Evolutionary conservation across 768 basidiomycete species (phyloP).

Genomic region (Cyathus striatus): DNA sequence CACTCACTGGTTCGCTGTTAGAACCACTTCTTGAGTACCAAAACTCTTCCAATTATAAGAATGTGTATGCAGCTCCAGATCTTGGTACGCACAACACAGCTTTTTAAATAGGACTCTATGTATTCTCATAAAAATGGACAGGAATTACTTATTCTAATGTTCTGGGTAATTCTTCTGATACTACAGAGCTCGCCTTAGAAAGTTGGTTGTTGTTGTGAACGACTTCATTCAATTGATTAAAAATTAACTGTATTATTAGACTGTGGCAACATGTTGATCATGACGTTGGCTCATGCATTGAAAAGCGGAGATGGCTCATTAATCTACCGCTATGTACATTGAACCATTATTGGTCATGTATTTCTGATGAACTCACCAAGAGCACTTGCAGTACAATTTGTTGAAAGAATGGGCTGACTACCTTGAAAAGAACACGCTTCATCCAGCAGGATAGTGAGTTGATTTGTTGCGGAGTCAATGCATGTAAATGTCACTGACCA

Average conservation of each 20-base stretch:
- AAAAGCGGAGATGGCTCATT: conserved; percentile 27
- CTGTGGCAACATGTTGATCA: conserved; percentile 56
- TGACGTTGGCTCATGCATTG: conserved; percentile 36
- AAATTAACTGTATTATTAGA: conserved; percentile 31
- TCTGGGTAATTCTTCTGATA: conserved; percentile 10
- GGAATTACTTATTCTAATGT: conserved; percentile 13
- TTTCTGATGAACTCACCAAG: too few relatives aligned
- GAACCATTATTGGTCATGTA: background rate
- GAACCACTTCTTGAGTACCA: conserved; percentile 49
- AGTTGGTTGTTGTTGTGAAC: conserved; percentile 14
- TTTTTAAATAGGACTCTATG: background rate
- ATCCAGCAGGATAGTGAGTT: conserved; percentile 34
- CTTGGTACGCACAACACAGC: conserved; percentile 14
- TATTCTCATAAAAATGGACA: background rate
- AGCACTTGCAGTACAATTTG: conserved; percentile 37
- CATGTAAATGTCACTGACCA: conserved; percentile 4
- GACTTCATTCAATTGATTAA: background rate
- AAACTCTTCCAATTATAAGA: conserved; percentile 9
- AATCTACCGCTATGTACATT: too few relatives aligned
- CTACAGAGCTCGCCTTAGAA: conserved; percentile 14
- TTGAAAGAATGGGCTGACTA: conserved; percentile 49
- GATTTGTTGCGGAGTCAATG: conserved; percentile 14
- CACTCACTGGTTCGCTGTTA: conserved; percentile 34
- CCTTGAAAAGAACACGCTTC: conserved; percentile 30
- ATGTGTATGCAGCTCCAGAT: conserved; percentile 20